Evolutionary conservation across 208 protist genomes (phyloP).

Genomic region (Trypanosoma avium): DNA sequence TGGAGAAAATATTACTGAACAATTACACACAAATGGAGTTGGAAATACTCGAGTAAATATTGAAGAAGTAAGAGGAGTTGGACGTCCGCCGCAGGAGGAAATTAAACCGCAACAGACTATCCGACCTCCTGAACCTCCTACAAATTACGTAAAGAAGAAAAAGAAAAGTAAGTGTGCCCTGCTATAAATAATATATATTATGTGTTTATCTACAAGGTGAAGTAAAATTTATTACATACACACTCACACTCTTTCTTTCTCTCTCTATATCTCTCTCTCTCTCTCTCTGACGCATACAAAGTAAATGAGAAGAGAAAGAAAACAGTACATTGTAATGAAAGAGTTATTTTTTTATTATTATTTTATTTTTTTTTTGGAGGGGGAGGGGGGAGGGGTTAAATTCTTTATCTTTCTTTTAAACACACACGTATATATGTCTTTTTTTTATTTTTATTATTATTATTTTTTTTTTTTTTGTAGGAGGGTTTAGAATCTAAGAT

Average conservation of each 20-base stretch:
- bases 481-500: too few species aligned
- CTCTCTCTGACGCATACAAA: too few species aligned
- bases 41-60: background rate
- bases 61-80: background rate
- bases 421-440: too few species aligned
- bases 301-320: too few species aligned
- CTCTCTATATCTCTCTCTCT: slow-evolving; percentile 14
- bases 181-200: slow-evolving; percentile 24
- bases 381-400: background rate
- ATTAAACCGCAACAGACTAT: background rate
- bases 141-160: slow-evolving; percentile 1
- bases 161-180: slow-evolving; percentile 26
- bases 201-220: too few species aligned
- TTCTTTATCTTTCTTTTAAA: too few species aligned
- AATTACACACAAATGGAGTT: background rate
- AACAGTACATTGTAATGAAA: background rate
- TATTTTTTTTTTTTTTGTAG: background rate
- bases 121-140: background rate
- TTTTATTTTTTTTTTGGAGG: slow-evolving; percentile 2
- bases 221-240: too few species aligned
- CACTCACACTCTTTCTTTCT: slow-evolving; percentile 10
- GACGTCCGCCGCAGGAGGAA: too few species aligned
- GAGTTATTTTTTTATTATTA: background rate
- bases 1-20: background rate
- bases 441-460: background rate